phyloP scores from a whole-genome alignment of 176 grass and related monocot species.

The Rhipidocladum racemiflorum region DNA sequence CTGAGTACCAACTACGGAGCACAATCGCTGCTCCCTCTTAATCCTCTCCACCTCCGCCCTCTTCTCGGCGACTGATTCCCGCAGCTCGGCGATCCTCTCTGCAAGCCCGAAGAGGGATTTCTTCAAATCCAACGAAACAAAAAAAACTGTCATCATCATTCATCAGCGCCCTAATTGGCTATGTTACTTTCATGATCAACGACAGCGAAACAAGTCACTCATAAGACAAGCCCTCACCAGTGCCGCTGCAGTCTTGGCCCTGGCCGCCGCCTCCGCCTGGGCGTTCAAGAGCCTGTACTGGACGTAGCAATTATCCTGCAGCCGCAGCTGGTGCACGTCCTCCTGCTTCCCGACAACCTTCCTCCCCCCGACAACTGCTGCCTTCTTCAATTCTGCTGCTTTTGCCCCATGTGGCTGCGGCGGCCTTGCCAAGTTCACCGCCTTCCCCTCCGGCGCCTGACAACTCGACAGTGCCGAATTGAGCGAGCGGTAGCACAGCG shows the following conservation, averaged over 20 bases:
- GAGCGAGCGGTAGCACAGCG: conserved; percentile 64
- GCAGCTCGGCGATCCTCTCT: conserved; percentile 22
- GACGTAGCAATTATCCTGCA: conserved; percentile 62
- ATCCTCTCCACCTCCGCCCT: conserved; percentile 44
- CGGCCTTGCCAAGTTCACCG: conserved; percentile 36
- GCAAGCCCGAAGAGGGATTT: conserved; percentile 58
- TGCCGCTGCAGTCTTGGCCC: conserved; percentile 42
- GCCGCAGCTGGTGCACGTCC: conserved; percentile 64
- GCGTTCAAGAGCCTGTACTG: conserved; percentile 75
- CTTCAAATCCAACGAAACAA: conserved; percentile 28
- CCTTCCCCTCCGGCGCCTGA: conserved; percentile 29
- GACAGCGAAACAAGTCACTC: not conserved
- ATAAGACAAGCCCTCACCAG: conserved; percentile 44
- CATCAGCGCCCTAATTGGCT: not conserved
- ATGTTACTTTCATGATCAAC: not conserved
- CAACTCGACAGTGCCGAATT: conserved; percentile 58
- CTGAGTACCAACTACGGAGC: conserved; percentile 47
- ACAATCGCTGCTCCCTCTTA: conserved; percentile 42
- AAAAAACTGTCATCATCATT: not conserved
- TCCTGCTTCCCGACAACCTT: conserved; percentile 54
- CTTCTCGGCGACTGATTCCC: conserved; percentile 49
- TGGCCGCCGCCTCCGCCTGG: conserved; percentile 31
- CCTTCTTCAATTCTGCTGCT: conserved; percentile 49
- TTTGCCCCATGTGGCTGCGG: conserved; percentile 60
- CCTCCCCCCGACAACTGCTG: conserved; percentile 9